phyloP scores from a whole-genome alignment of 805 yeast species.

The Ogataea paraovalis region DNA sequence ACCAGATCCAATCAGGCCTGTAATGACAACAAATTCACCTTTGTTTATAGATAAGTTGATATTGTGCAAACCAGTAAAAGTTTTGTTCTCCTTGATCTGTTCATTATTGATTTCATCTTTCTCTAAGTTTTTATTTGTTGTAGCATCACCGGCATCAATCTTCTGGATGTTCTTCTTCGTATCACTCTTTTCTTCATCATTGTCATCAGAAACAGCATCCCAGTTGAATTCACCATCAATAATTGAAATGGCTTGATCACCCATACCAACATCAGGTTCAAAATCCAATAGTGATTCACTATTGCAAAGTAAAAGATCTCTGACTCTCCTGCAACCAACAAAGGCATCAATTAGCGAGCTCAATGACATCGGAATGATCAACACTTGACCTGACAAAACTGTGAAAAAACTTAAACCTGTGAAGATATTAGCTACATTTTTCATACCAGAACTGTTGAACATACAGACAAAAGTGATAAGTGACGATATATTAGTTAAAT shows the following conservation, averaged over 20 bases:
- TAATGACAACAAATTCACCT: constrained; percentile 69
- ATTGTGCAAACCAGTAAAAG: constrained; percentile 17
- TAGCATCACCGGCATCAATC: neutral
- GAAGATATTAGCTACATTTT: constrained; percentile 57
- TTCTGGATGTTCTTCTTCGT: no score
- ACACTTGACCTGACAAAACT: constrained; percentile 43
- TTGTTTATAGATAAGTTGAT: constrained; percentile 21
- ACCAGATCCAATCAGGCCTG: constrained; percentile 81
- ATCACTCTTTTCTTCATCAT: no score
- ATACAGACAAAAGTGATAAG: constrained; percentile 48
- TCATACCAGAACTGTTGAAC: constrained; percentile 32
- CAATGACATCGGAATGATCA: constrained; percentile 64
- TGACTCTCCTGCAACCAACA: constrained; percentile 56
- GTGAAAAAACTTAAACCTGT: constrained; percentile 65
- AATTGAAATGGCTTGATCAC: constrained; percentile 43
- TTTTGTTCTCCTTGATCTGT: neutral
- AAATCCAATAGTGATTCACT: constrained; percentile 9
- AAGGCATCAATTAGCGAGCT: constrained; percentile 62
- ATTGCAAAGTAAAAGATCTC: constrained; percentile 40
- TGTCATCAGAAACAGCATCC: constrained; percentile 41
- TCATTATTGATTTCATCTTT: neutral
- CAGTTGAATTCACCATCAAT: constrained; percentile 60
- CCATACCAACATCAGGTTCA: constrained; percentile 2
- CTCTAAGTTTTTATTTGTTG: constrained; percentile 49
- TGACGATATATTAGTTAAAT: constrained; percentile 62